These are phyloP conservation scores for Spergularia marina DNA, from an alignment of 148 eudicot species.

Conservation along the genomic window DNA sequence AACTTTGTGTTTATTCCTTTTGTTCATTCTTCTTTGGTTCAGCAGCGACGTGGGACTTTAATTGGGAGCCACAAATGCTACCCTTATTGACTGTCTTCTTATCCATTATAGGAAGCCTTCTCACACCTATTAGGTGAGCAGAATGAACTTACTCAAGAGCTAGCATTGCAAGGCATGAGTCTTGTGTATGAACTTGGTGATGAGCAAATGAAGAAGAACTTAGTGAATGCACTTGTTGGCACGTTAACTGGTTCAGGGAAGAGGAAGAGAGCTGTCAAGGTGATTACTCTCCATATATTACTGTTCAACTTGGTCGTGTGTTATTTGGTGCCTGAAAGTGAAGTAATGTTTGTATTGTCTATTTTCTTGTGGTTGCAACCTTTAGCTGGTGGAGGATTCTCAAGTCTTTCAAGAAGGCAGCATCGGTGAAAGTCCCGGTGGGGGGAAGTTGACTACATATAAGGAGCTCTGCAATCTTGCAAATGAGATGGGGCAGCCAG, in stretches of 20 bases:
- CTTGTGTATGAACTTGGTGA: slow-evolving; percentile 95
- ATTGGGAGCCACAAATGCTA: background rate
- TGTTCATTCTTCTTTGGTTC: background rate
- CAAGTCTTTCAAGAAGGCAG: slow-evolving; percentile 92
- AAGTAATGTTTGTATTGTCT: slow-evolving; percentile 10
- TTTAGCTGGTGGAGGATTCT: slow-evolving; percentile 84
- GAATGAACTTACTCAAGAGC: slow-evolving; percentile 88
- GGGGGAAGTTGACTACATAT: slow-evolving; percentile 88
- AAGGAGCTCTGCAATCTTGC: slow-evolving; percentile 95
- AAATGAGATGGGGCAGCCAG: slow-evolving; percentile 99
- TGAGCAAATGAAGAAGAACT: slow-evolving; percentile 69
- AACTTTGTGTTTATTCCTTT: too few species aligned
- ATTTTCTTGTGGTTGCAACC: slow-evolving; percentile 16
- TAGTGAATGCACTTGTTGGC: slow-evolving; percentile 91
- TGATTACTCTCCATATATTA: slow-evolving; percentile 15
- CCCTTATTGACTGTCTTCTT: background rate
- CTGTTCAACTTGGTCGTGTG: background rate
- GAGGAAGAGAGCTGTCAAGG: slow-evolving; percentile 96
- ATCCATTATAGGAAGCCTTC: slow-evolving; percentile 74
- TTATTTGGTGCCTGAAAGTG: slow-evolving; percentile 4
- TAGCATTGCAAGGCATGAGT: slow-evolving; percentile 98
- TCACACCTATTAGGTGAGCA: slow-evolving; percentile 91
- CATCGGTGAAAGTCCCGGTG: slow-evolving; percentile 80
- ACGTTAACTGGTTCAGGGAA: slow-evolving; percentile 95
- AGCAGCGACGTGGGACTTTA: background rate